Evolutionary conservation across 1,284 basidiomycete species (phyloP).

Genomic region (Cryptococcus deneoformans): DNA sequence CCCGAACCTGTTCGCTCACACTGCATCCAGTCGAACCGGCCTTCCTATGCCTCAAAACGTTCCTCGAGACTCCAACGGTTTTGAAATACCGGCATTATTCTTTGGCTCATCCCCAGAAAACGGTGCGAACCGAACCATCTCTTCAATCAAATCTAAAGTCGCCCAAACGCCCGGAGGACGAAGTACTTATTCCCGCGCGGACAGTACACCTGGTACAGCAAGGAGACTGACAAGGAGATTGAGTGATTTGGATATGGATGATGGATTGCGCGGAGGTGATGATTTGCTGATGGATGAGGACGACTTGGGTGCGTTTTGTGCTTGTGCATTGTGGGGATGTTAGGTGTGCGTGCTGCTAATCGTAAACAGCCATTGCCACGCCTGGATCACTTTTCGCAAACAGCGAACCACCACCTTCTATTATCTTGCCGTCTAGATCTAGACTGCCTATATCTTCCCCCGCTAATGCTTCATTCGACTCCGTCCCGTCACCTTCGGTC

Average conservation of each 20-base stretch:
- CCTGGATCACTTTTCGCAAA: conserved; percentile 8
- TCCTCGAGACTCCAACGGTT: conserved; percentile 72
- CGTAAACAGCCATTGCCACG: neutral
- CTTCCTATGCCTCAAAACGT: conserved; percentile 53
- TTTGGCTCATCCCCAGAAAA: conserved; percentile 51
- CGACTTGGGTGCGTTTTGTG: conserved; percentile 15
- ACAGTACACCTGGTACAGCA: neutral
- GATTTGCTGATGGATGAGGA: conserved; percentile 50
- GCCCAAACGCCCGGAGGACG: neutral
- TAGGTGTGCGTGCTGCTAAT: neutral
- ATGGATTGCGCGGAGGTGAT: conserved; percentile 60
- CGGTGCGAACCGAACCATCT: neutral
- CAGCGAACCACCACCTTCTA: conserved; percentile 26
- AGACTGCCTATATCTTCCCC: conserved; percentile 21
- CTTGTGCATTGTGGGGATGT: conserved; percentile 7
- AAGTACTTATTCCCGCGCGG: neutral
- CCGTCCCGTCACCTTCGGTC: conserved; percentile 20
- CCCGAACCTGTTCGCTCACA: neutral
- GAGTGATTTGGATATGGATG: conserved; percentile 25
- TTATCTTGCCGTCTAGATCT: conserved; percentile 17
- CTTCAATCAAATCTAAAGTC: neutral
- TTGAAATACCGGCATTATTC: conserved; percentile 74
- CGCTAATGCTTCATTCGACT: conserved; percentile 18
- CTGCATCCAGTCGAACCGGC: conserved; percentile 34
- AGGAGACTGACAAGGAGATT: conserved; percentile 35